A percentile compares a stretch with the other conserved stretches of the same genome.
Evolutionary conservation across 1,284 basidiomycete genomes (phyloP).

Genomic region (Sphagnurus paluster): DNA sequence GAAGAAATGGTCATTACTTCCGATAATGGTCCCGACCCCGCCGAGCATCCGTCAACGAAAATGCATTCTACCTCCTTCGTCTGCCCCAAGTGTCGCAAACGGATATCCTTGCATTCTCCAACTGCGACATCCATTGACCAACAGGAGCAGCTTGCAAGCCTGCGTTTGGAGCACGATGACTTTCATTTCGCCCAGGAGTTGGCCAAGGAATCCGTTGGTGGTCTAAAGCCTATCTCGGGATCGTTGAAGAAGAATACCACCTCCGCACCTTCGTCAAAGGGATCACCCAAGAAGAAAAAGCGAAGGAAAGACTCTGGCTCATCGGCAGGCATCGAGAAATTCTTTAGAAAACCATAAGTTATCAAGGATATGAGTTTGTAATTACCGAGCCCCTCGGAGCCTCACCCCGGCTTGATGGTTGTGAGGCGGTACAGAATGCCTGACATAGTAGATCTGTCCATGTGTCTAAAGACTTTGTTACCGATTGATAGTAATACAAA

Average conservation of each 20-base stretch:
- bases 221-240: conserved; percentile 11
- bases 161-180: conserved; percentile 79
- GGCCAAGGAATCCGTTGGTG: conserved; percentile 36
- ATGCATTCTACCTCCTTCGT: conserved; percentile 36
- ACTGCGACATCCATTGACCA: conserved; percentile 16
- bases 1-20: conserved; percentile 1
- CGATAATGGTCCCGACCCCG: neutral
- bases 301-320: conserved; percentile 38
- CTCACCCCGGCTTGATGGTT: conserved; percentile 12
- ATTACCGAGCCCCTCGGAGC: neutral
- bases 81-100: conserved; percentile 56
- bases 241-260: conserved; percentile 13
- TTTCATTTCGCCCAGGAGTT: conserved; percentile 85
- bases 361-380: neutral
- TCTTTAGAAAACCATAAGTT: conserved; percentile 49
- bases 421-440: conserved; percentile 7
- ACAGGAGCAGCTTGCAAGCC: conserved; percentile 39
- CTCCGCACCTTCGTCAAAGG: conserved; percentile 15
- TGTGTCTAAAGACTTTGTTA: too few relatives aligned
- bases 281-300: conserved; percentile 43
- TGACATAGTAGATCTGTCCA: too few relatives aligned
- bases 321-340: conserved; percentile 71
- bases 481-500: too few relatives aligned
- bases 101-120: conserved; percentile 33
- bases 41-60: neutral